Conservation (phyloP, 192 early-diverging fungal species). For the Mortierella alpina region DNA sequence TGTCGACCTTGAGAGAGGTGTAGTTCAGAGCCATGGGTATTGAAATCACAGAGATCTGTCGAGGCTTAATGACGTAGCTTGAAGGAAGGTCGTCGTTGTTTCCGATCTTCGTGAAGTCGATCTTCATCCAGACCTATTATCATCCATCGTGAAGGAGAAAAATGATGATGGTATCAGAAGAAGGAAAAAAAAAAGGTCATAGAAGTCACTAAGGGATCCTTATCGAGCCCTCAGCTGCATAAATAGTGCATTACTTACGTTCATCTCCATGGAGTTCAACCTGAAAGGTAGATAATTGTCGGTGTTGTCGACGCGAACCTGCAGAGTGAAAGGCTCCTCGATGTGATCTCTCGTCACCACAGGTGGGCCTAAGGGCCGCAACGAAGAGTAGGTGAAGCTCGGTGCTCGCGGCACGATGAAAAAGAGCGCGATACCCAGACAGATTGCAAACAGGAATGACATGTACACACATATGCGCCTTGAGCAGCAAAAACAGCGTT, state of each 20-base stretch:
- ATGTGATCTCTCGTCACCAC: slow-evolving; percentile 13
- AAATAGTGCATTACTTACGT: slow-evolving; percentile 16
- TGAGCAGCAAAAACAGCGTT: slow-evolving; percentile 44
- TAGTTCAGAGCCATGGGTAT: slow-evolving; percentile 42
- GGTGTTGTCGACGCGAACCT: slow-evolving; percentile 35
- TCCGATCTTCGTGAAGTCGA: slow-evolving; percentile 33
- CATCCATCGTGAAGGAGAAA: neutral
- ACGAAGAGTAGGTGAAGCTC: slow-evolving; percentile 20
- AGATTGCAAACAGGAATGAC: slow-evolving; percentile 21
- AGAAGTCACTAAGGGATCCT: neutral
- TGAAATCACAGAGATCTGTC: slow-evolving; percentile 22
- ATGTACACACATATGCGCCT: slow-evolving; percentile 35
- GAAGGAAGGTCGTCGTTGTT: slow-evolving; percentile 31
- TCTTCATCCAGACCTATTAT: slow-evolving; percentile 40
- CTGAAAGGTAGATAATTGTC: slow-evolving; percentile 36
- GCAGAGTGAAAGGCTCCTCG: slow-evolving; percentile 31
- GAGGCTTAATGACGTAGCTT: slow-evolving; percentile 20
- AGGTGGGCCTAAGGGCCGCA: slow-evolving; percentile 23
- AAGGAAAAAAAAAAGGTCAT: neutral
- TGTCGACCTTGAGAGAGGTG: slow-evolving; percentile 32
- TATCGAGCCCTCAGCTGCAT: neutral
- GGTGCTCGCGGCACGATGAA: slow-evolving; percentile 41
- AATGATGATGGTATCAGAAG: too few species aligned
- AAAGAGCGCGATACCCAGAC: slow-evolving; percentile 16
- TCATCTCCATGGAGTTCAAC: slow-evolving; percentile 38